Conservation (phyloP, 2,329 filamentous ascomycete species). For the Sporothrix brasiliensis region DNA sequence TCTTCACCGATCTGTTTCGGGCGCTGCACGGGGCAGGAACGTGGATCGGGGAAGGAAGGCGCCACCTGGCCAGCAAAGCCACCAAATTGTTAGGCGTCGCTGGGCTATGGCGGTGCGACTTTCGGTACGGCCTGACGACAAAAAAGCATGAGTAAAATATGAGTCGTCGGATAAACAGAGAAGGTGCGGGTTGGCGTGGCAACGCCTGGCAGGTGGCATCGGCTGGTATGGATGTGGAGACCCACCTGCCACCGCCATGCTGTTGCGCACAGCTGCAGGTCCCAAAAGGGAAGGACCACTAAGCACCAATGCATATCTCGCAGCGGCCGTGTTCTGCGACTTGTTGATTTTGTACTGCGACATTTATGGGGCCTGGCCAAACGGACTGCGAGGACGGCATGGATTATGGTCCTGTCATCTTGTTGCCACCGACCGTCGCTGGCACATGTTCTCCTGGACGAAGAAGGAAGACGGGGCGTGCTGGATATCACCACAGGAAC, state of each 20-base stretch:
- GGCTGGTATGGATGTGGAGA: conserved; percentile 23
- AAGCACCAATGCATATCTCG: conserved; percentile 22
- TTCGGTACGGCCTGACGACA: background rate
- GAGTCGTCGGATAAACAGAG: conserved; percentile 33
- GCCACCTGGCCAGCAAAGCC: background rate
- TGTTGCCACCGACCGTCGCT: conserved; percentile 16
- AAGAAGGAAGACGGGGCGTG: conserved; percentile 15
- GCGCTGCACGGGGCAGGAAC: conserved; percentile 4
- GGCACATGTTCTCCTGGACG: background rate
- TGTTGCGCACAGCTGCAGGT: background rate
- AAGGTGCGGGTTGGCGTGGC: conserved; percentile 32
- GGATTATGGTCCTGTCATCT: conserved; percentile 16
- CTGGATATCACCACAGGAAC: conserved; percentile 21
- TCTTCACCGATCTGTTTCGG: conserved; percentile 13
- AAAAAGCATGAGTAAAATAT: conserved; percentile 10
- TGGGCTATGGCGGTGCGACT: conserved; percentile 1
- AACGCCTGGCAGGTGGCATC: conserved; percentile 32
- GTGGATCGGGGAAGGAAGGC: background rate
- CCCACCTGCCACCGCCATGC: conserved; percentile 9
- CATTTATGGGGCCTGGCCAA: background rate
- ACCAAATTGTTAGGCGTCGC: conserved; percentile 1
- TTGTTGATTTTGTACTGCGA: background rate
- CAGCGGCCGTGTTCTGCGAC: conserved; percentile 4
- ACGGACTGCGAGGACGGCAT: conserved; percentile 16
- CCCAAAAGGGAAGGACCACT: conserved; percentile 18